Evolutionary conservation across 345 rosid species (phyloP).

Genomic region (Murraya koenigii): DNA sequence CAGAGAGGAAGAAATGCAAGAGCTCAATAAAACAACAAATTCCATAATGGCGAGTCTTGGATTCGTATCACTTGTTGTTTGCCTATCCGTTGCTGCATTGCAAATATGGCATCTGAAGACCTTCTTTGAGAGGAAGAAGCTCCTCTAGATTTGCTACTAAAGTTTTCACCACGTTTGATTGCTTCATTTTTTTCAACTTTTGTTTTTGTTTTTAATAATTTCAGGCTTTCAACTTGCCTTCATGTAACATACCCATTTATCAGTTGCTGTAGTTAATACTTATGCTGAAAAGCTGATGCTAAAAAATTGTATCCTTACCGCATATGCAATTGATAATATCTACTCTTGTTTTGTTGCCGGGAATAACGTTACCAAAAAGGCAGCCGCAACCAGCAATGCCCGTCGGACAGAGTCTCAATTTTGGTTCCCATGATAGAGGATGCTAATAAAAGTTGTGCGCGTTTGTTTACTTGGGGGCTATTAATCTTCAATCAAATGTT

Average conservation of each 20-base stretch:
- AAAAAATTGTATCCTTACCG: background rate
- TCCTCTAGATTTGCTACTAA: constrained; percentile 35
- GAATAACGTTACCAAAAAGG: background rate
- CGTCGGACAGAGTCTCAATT: background rate
- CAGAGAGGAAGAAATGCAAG: constrained; percentile 89
- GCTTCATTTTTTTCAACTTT: background rate
- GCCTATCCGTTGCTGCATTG: constrained; percentile 70
- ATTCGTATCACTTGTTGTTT: constrained; percentile 56
- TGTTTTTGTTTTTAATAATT: background rate
- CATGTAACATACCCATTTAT: background rate
- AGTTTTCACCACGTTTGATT: background rate
- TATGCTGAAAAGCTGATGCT: background rate
- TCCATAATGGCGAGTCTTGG: constrained; percentile 61
- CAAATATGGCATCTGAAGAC: constrained; percentile 86
- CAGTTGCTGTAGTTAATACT: background rate
- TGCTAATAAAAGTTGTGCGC: background rate
- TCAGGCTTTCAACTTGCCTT: background rate
- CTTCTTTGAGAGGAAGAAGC: constrained; percentile 86
- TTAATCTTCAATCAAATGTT: background rate
- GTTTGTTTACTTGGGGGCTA: background rate
- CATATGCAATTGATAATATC: background rate
- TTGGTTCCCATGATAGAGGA: background rate
- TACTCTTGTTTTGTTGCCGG: background rate
- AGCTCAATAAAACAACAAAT: constrained; percentile 63
- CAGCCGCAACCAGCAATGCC: too few species aligned